phyloP scores from a whole-genome alignment of 1,139 yeast species.

The Scheffersomyces insectosa region DNA sequence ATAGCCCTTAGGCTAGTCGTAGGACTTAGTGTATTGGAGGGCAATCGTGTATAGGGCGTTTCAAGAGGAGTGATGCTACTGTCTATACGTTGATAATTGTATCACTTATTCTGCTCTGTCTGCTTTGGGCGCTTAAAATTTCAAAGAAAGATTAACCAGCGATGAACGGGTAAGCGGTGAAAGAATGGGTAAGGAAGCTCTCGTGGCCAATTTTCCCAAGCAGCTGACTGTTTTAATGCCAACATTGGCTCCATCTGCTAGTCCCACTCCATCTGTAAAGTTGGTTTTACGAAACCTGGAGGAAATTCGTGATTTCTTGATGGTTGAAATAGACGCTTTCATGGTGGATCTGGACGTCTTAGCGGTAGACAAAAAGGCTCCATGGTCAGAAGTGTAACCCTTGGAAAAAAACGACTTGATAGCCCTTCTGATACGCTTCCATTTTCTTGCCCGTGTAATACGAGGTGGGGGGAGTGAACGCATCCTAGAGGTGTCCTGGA shows the following conservation, averaged over 20 bases:
- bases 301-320: slow-evolving; percentile 25
- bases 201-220: slow-evolving; percentile 25
- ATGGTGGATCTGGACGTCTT: slow-evolving; percentile 5
- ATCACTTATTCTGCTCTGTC: no score
- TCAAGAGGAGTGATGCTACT: no score
- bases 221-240: slow-evolving; percentile 26
- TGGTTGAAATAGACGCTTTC: slow-evolving; percentile 24
- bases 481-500: slow-evolving; percentile 17
- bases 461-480: slow-evolving; percentile 49
- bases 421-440: slow-evolving; percentile 39
- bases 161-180: slow-evolving; percentile 13
- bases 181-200: slow-evolving; percentile 24
- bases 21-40: no score
- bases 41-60: no score
- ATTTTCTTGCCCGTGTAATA: slow-evolving; percentile 35
- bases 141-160: slow-evolving; percentile 17
- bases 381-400: slow-evolving; percentile 32
- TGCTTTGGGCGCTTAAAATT: slow-evolving; percentile 9
- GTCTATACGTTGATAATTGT: no score
- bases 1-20: no score
- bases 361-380: slow-evolving; percentile 18
- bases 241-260: slow-evolving; percentile 22
- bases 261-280: slow-evolving; percentile 13
- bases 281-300: slow-evolving; percentile 20
- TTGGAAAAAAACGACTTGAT: slow-evolving; percentile 25